Evolutionary conservation across 106 monocot species (phyloP).

Genomic region (Dendrobium huoshanense): DNA sequence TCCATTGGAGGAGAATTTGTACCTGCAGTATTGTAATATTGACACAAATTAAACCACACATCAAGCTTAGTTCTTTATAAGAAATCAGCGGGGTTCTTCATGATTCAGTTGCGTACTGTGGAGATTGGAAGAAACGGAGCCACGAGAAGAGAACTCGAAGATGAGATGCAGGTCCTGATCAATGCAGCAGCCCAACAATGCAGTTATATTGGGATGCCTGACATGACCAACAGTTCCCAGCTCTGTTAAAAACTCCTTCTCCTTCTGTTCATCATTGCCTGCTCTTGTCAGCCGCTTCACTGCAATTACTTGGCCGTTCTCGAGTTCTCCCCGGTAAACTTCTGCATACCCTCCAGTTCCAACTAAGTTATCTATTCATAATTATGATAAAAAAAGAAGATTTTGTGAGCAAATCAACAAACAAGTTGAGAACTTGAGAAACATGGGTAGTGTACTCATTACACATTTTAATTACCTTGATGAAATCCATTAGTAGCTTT

Average conservation of each 20-base stretch:
- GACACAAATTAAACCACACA: background rate
- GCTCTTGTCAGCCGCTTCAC: constrained; percentile 52
- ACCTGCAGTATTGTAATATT: constrained; percentile 14
- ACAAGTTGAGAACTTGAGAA: background rate
- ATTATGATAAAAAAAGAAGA: background rate
- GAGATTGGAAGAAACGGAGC: constrained; percentile 58
- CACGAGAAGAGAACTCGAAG: constrained; percentile 59
- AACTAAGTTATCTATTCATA: constrained; percentile 50
- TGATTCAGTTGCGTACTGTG: constrained; percentile 30
- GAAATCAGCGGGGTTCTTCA: background rate
- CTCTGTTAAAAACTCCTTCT: constrained; percentile 73
- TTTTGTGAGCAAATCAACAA: background rate
- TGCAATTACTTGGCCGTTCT: constrained; percentile 41
- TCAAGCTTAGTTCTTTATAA: background rate
- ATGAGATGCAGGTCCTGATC: constrained; percentile 52
- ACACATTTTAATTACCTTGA: constrained; percentile 21
- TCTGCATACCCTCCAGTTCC: constrained; percentile 71
- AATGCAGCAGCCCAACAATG: constrained; percentile 59
- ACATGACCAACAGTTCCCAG: constrained; percentile 70
- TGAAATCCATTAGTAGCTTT: constrained; percentile 62
- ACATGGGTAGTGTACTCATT: background rate
- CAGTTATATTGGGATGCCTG: constrained; percentile 53
- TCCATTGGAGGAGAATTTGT: constrained; percentile 37
- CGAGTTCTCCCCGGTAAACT: constrained; percentile 56
- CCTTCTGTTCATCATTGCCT: constrained; percentile 45